Conservation (phyloP, 805 yeast species). For the Blastobotrys muscicola region DNA sequence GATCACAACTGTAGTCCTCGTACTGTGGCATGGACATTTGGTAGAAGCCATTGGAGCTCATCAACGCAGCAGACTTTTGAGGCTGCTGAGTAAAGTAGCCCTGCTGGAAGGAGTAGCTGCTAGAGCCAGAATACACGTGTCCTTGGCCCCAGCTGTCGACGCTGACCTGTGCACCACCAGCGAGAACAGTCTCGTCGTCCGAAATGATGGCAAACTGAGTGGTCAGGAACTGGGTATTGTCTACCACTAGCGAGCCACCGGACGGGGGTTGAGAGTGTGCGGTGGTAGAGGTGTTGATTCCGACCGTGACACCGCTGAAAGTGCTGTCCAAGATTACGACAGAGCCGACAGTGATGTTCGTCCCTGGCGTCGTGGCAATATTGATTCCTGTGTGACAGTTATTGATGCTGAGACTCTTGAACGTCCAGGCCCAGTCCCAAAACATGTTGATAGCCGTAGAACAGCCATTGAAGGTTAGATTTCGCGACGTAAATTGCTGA, state of each 20-base stretch:
- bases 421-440: not conserved
- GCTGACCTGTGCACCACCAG: no score
- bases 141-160: not conserved
- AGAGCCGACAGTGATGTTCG: slow-evolving; percentile 3
- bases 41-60: not conserved
- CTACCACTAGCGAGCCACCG: no score
- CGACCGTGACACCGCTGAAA: slow-evolving; percentile 1
- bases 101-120: no score
- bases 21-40: slow-evolving; percentile 2
- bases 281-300: slow-evolving; percentile 1
- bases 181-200: no score
- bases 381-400: not conserved
- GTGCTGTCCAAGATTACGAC: slow-evolving; percentile 3
- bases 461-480: slow-evolving; percentile 4
- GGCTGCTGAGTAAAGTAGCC: slow-evolving; percentile 1
- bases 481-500: slow-evolving; percentile 4
- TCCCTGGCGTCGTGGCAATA: slow-evolving; percentile 1
- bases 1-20: not conserved
- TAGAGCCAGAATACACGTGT: slow-evolving; percentile 1
- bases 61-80: not conserved
- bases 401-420: not conserved
- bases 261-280: slow-evolving; percentile 1
- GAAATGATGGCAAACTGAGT: no score
- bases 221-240: no score
- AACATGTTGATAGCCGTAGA: slow-evolving; percentile 1